Base-by-base conservation (phyloP, 768 basidiomycete genomes). In the Hemileccinum impolitum region DNA sequence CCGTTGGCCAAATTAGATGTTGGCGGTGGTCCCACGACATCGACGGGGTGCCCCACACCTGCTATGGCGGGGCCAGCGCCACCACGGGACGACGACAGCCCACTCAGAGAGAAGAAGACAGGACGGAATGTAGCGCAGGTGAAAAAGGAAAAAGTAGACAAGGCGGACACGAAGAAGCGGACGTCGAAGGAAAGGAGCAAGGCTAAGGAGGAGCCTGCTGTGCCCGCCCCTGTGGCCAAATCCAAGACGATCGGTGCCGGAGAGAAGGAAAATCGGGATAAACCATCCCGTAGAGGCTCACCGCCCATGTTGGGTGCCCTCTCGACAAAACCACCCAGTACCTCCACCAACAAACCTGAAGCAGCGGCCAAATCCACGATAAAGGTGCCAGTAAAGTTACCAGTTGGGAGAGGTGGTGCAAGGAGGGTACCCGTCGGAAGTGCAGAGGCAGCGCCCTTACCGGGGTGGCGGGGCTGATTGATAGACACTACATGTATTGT, bases 361-460 rank as follows among this genome's bases (percentile, higher is more conserved):
- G 50, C 31, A 1, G 43, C 47, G 0, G 39, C 40, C 4, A 65
- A 53, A 46, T 14, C 42, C 3, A 47, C 39, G 25, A 32, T 38
- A 7, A 64, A 38, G 44, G 19, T 58, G 9, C 48, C 61, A 34
- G 13, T 57, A 11, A 78, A 75, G 43, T 34, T 69, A n/a, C 67
- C 71, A 19, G 52, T 54, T 8, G 56, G 64, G 57, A 72, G 65
- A 51, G 74, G 73, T 25, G 85, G 84, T 6, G 77, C 86, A 5
- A 71, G 85, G 56, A 72, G 85, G 48, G 85, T 89, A 21, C 81
- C 76, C 5, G 69, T 86, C n/a, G 78, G 80, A 52, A 86, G 84
- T 54, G 74, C 75, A 2, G 83, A 85, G 47, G 85, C 84, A 5
- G 80, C 80, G 5, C 65, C 73, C 6, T 65, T 66, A 11, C 78